Base-by-base conservation (phyloP, 495 filamentous ascomycete species). In the Penicillium crystallinum region DNA sequence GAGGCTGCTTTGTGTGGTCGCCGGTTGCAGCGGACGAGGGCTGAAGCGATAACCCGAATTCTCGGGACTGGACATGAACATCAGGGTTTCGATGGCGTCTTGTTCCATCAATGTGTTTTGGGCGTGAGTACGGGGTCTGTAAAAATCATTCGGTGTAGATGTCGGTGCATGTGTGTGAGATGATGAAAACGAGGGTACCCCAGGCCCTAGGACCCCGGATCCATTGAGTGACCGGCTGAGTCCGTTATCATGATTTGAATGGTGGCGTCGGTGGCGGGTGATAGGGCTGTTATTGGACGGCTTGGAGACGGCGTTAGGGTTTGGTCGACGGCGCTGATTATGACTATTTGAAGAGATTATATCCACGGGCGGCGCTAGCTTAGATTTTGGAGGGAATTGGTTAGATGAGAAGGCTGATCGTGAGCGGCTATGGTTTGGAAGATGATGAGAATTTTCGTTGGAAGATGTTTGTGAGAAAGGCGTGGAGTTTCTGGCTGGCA, bases 61-160 rank as follows among this genome's bases (percentile, higher is more conserved):
- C 11, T 82, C 85, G 0, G 90, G 90, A 56, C 88, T 91, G 51
- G 86, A 88, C 87, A 95, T 90, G 69, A 90, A 91, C 18, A 95
- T 73, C 21, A 95, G 70, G 0, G 87, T 88, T 60, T 95, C 90
- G 19, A 95, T 84, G n/a, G 89, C 90, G 57, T 93, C 90, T 58
- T 90, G 82, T 59, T 95, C 90, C 59, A 86, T 84, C 18, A 80
- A 75, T 15, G 85, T 82, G 49, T 88, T 88, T 35, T 83, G 76
- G 34, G 79, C 81, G 11, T 84, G 81, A 11, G 81, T 81, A 22
- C 79, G 76, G 17, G 76, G 65, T 49, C 57, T 58, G 10, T 67
- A 57, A 17, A 59, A 49, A 1, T 54, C 59, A 7, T 66, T 62
- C 34, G 65, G 59, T 22, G 57, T 59, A 3, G 68, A 65, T 14